Evolutionary conservation across 2,329 filamentous ascomycete species (phyloP), one percentile per base, ranked within the genome.

Genomic region (Ambrosiella xylebori): DNA sequence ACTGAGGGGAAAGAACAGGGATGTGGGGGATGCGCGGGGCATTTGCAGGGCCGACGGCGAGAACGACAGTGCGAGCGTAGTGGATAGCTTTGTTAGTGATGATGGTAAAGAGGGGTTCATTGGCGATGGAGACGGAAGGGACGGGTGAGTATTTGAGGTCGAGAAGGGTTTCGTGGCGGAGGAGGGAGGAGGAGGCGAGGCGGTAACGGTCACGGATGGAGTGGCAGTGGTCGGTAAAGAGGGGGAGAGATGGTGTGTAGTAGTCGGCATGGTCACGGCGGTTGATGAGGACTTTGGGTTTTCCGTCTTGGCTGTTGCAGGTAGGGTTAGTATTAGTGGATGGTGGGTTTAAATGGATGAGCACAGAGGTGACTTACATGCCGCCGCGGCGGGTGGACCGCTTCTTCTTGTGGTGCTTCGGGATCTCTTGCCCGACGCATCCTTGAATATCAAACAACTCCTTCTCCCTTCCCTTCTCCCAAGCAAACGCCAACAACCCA

Each of bases 361-460:
- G 7, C 49, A n/a, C 49, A n/a, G 40, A 51, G 2, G 44, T 35
- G 35, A 64, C 68, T 69, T 61, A 74, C 74, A 73, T 74, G 66
- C 71, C 71, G 57, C 73, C 72, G 58, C 63, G 63, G 3, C 65
- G 61, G 41, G 65, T 62, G 61, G 69, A 64, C 62, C 69, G 70
- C 67, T 81, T 79, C 73, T 88, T 88, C 72, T 83, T 84, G 59
- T 79, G 77, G 67, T 91, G 85, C 70, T 91, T 91, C 71, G 85
- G 89, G 59, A 89, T 68, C 65, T 89, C 86, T 64, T 85, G 88
- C 0, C 87, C 86, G 0, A 89, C 86, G 62, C 86, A 88, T 2
- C 84, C 82, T 0, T 76, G 71, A 53, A 91, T 83, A 68, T 90
- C 84, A 52, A 78, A 73, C 7, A 89, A 68, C 64, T 91, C 85